Percentiles rank a stretch among this genome's conserved stretches.
Conservation (phyloP, 2,329 filamentous ascomycete species). For the Coniochaeta sp. region DNA sequence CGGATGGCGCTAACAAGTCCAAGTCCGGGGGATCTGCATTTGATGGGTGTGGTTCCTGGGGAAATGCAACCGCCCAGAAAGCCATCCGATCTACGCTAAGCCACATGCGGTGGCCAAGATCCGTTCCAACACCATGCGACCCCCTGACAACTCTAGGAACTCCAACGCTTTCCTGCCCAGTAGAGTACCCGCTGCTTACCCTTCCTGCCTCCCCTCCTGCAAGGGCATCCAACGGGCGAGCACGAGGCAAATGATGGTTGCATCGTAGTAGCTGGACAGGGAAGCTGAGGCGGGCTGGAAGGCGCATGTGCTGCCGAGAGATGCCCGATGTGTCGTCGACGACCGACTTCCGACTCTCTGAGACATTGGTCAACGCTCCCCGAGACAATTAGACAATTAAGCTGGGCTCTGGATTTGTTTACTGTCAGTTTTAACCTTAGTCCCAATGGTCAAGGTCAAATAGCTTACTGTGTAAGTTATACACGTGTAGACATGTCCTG, state of each 20-base stretch:
- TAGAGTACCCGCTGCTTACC: background rate
- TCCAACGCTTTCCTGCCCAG: background rate
- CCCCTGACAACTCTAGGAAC: too few relatives aligned
- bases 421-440: background rate
- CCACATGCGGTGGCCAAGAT: background rate
- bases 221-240: background rate
- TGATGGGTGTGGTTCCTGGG: background rate
- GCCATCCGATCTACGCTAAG: background rate
- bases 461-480: background rate
- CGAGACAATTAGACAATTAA: background rate
- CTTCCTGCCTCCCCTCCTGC: background rate
- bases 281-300: background rate
- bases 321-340: background rate
- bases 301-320: background rate
- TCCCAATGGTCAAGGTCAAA: background rate
- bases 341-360: background rate
- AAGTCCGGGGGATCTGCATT: background rate
- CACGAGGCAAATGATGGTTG: background rate
- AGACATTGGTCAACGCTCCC: background rate
- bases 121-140: background rate
- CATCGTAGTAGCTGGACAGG: background rate
- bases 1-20: too few relatives aligned
- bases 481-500: background rate
- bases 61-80: background rate
- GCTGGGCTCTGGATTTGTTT: background rate